Base-by-base conservation (phyloP, 257 asterid species). In the Linaria vulgaris region DNA sequence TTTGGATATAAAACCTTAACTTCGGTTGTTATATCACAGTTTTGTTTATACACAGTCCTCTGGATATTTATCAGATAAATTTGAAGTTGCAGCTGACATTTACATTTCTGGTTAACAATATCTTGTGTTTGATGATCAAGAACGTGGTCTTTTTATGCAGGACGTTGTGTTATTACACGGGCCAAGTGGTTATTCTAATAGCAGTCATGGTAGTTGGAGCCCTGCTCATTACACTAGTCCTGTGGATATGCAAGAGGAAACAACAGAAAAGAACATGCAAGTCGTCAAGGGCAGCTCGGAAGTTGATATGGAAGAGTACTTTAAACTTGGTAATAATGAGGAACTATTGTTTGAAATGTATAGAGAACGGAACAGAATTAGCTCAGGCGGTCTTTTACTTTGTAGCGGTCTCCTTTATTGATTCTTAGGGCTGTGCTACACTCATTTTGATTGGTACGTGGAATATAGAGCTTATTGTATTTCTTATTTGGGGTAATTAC, bases 151-250 rank as follows among this genome's bases (percentile, higher is more conserved):
- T 68, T 66, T 56, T 23, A 12, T 70, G 41, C 69, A 87, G 95
- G 95, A 68, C 14, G 53, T 17, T 17, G 25, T 48, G 24, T 49
- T 58, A 37, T 51, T 64, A 44, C 69, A 66, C 15, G 87, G 77
- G 30, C 72, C 60, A 1, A 61, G 80, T 77, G 45, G 71, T 66
- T 66, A 75, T 72, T 74, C 95, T 38, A 34, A 61, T 59, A 82
- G 95, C 82, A 83, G 95, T 66, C 79, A 64, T n/a, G 95, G 87
- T 51, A 87, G 97, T 74, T 87, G 87, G 82, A 85, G 80, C 58
- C 83, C 82, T 0, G 83, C 77, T 50, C 25, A 63, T 43, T 59
- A 67, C 45, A 63, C 11, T 61, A 71, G 60, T 24, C 68, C 66
- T 48, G 21, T 41, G 19, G 24, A 34, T 56, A 57, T 54, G 15